Conservation (phyloP, 108 stramenopile genomes). For the Fragilariopsis cylindrus region DNA sequence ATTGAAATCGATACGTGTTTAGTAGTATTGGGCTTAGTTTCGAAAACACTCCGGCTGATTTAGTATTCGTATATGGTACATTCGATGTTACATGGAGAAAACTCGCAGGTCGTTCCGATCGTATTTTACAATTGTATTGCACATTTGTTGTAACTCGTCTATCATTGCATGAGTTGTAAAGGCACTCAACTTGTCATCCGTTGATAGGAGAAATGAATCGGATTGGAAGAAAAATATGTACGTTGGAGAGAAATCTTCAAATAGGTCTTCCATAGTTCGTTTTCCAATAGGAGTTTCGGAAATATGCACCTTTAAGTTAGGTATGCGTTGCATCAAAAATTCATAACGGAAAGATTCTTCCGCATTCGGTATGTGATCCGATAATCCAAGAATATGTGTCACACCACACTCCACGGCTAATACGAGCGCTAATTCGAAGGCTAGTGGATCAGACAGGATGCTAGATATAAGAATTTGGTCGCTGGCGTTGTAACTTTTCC, state of each 20-base stretch:
- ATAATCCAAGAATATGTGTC: slow-evolving; percentile 41
- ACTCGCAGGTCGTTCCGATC: not conserved
- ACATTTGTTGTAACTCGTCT: slow-evolving; percentile 50
- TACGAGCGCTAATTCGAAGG: slow-evolving; percentile 52
- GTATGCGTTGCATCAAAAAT: slow-evolving; percentile 43
- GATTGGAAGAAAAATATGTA: slow-evolving; percentile 37
- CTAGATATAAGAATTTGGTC: slow-evolving; percentile 52
- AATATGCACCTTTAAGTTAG: slow-evolving; percentile 28
- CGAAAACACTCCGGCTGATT: not conserved
- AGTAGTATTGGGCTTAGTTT: slow-evolving; percentile 3
- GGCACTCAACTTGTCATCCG: not conserved
- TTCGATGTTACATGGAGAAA: slow-evolving; percentile 20
- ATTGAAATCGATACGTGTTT: slow-evolving; percentile 17
- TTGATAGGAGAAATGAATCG: slow-evolving; percentile 51
- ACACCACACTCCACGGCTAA: slow-evolving; percentile 57
- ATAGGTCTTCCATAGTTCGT: slow-evolving; percentile 32
- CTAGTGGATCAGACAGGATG: slow-evolving; percentile 55
- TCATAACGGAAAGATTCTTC: slow-evolving; percentile 53
- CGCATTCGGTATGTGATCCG: slow-evolving; percentile 13
- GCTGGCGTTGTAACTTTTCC: not conserved
- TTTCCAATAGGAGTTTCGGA: slow-evolving; percentile 34
- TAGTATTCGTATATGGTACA: slow-evolving; percentile 30
- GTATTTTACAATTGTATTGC: slow-evolving; percentile 22
- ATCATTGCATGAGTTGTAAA: slow-evolving; percentile 7
- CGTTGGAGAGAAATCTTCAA: slow-evolving; percentile 41